These are phyloP conservation scores for Magnusiomyces fungicola DNA, from an alignment of 1,139 yeast species.

Conservation along the genomic window DNA sequence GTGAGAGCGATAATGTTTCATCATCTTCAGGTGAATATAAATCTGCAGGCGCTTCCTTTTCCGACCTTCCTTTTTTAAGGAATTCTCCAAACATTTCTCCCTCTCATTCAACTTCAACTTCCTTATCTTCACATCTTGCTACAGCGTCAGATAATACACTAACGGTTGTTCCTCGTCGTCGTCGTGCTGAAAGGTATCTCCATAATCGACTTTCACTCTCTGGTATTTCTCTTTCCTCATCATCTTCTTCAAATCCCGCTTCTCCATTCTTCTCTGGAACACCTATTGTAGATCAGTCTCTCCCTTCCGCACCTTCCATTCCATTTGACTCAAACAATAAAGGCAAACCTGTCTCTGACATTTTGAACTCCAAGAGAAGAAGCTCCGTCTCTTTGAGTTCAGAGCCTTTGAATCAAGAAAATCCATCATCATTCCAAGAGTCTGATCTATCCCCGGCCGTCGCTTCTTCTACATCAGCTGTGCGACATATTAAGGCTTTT, in stretches of 20 bases:
- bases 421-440: not conserved
- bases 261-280: not conserved
- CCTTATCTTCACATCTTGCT: no score
- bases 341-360: no score
- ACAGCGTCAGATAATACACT: no score
- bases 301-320: no score
- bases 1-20: not conserved
- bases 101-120: not conserved
- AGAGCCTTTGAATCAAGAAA: no score
- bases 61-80: not conserved
- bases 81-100: not conserved
- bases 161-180: not conserved
- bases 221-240: not conserved
- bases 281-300: no score
- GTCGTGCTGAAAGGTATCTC: not conserved
- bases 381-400: not conserved
- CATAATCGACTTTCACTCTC: slow-evolving; percentile 1
- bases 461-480: not conserved
- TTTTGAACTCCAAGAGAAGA: not conserved
- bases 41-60: not conserved
- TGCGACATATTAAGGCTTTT: not conserved
- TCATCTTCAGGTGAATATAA: not conserved
- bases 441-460: not conserved
- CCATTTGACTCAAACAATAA: no score
- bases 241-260: not conserved